phyloP scores from a whole-genome alignment of 2,329 filamentous ascomycete genomes.

The Stagonosporopsis rhizophila region DNA sequence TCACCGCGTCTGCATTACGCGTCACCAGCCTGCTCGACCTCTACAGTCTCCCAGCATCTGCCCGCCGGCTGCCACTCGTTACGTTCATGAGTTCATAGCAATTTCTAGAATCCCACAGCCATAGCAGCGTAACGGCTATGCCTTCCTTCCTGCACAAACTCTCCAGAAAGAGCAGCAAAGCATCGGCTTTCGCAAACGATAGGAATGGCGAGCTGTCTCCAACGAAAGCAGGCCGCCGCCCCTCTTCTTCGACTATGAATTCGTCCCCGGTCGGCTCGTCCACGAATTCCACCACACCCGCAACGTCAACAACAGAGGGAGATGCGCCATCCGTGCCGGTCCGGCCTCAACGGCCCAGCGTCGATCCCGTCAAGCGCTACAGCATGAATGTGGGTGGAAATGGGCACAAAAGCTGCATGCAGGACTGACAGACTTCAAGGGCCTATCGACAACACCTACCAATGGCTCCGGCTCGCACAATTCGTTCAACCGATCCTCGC shows the following conservation, averaged over 20 bases:
- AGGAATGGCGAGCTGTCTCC: conserved; percentile 20
- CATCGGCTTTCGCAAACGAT: conserved; percentile 66
- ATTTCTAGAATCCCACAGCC: conserved; percentile 11
- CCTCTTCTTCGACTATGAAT: conserved; percentile 67
- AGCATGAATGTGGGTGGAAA: conserved; percentile 54
- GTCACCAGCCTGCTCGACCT: conserved; percentile 23
- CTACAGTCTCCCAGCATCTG: conserved; percentile 16
- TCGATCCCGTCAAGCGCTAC: conserved; percentile 60
- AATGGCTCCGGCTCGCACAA: conserved; percentile 52
- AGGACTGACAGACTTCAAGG: conserved; percentile 41
- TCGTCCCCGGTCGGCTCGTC: conserved; percentile 67
- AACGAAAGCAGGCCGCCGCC: conserved; percentile 52
- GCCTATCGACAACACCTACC: conserved; percentile 60
- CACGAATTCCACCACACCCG: conserved; percentile 70
- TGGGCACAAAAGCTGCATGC: neutral
- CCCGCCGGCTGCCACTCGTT: conserved; percentile 23
- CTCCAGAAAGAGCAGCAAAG: conserved; percentile 73
- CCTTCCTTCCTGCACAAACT: conserved; percentile 76
- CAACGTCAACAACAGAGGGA: conserved; percentile 75
- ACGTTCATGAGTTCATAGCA: conserved; percentile 26
- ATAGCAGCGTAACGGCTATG: conserved; percentile 42
- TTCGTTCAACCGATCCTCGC: conserved; percentile 69
- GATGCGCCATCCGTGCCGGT: conserved; percentile 61
- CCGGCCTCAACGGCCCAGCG: conserved; percentile 53
- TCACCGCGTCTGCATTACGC: conserved; percentile 34